Evolutionary conservation across 768 basidiomycete species (phyloP).

Genomic region (Hericium rajendrae): DNA sequence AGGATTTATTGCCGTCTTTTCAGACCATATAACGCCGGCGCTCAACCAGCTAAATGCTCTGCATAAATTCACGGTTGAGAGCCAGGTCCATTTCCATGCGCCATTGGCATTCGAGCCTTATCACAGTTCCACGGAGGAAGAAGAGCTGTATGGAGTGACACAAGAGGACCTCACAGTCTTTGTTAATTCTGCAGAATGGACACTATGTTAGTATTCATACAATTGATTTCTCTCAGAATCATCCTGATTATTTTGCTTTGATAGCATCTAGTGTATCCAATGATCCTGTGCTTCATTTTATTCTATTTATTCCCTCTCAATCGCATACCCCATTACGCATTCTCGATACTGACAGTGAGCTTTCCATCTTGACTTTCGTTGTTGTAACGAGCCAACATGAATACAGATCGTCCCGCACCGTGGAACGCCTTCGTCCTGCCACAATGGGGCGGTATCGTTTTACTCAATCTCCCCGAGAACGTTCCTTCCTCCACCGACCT

Average conservation of each 20-base stretch:
- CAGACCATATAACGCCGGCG: conserved; percentile 66
- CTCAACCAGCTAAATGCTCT: conserved; percentile 48
- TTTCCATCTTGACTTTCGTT: neutral
- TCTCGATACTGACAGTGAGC: conserved; percentile 40
- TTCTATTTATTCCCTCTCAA: conserved; percentile 76
- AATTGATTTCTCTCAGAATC: neutral
- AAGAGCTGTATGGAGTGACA: conserved; percentile 45
- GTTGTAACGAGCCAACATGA: neutral
- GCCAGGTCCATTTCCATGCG: conserved; percentile 87
- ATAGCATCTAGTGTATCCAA: conserved; percentile 87
- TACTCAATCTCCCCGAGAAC: conserved; percentile 49
- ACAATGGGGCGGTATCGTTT: conserved; percentile 87
- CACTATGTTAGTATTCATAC: conserved; percentile 53
- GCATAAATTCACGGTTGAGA: conserved; percentile 91
- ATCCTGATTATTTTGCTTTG: neutral
- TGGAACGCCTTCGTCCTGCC: conserved; percentile 79
- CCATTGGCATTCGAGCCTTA: conserved; percentile 75
- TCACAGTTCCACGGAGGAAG: conserved; percentile 22
- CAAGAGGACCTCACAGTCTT: conserved; percentile 87
- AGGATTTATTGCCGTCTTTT: neutral
- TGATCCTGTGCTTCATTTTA: conserved; percentile 89
- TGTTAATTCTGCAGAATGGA: conserved; percentile 95
- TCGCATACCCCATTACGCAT: conserved; percentile 63
- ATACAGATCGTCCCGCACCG: conserved; percentile 35
- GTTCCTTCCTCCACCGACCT: conserved; percentile 26